phyloP scores from a whole-genome alignment of 2,329 filamentous ascomycete species.

The Verticillium nonalfalfae region DNA sequence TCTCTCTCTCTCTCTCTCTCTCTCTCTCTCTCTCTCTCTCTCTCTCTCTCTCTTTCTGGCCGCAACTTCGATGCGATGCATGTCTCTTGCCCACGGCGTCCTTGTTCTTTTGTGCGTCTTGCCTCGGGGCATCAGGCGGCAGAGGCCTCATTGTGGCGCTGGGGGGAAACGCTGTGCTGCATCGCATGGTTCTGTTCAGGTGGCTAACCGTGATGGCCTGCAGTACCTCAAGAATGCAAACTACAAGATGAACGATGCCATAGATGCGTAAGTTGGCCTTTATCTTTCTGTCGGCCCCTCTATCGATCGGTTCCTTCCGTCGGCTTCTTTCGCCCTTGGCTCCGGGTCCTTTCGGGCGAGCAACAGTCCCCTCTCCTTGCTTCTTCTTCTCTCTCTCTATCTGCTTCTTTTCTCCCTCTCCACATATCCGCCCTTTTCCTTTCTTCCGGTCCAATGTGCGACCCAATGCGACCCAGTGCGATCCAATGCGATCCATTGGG shows the following conservation, averaged over 20 bases:
- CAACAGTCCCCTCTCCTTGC: too few relatives aligned
- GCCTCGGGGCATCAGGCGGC: neutral
- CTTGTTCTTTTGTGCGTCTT: too few relatives aligned
- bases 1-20: too few relatives aligned
- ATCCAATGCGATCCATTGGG: too few relatives aligned
- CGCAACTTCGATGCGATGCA: neutral
- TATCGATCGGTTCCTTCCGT: too few relatives aligned
- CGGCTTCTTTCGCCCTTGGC: conserved; percentile 6
- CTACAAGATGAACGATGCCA: conserved; percentile 46
- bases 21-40: too few relatives aligned
- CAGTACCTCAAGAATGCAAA: conserved; percentile 42
- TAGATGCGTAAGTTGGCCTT: conserved; percentile 46
- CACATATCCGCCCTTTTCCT: neutral
- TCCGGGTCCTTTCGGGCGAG: neutral
- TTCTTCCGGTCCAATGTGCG: neutral
- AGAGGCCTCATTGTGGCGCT: neutral
- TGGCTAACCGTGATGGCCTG: neutral
- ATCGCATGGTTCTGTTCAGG: neutral
- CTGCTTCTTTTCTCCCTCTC: neutral
- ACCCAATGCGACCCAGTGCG: too few relatives aligned
- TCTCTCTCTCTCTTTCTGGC: too few relatives aligned
- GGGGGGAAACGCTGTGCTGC: neutral
- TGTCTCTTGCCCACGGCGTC: too few relatives aligned
- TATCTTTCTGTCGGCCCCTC: conserved; percentile 3
- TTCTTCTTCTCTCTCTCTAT: too few relatives aligned